phyloP scores from a whole-genome alignment of 1,139 yeast species.

The Candida buenavistaensis region DNA sequence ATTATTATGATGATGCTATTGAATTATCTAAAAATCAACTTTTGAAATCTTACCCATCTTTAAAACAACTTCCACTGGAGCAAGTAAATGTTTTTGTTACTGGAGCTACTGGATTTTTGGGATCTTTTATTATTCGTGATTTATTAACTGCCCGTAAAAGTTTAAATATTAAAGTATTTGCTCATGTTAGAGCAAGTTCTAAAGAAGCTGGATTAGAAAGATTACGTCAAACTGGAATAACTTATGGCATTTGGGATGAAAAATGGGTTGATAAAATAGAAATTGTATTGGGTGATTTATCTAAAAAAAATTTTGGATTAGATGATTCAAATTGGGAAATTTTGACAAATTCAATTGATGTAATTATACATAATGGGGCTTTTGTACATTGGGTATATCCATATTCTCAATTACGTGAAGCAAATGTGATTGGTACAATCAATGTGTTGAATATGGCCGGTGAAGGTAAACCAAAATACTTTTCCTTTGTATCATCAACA shows the following conservation, averaged over 20 bases:
- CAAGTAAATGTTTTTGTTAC: conserved; percentile 77
- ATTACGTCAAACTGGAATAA: conserved; percentile 70
- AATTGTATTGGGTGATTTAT: conserved; percentile 82
- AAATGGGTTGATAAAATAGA: conserved; percentile 57
- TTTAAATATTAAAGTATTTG: conserved; percentile 59
- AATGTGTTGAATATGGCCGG: conserved; percentile 80
- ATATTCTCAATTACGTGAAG: conserved; percentile 83
- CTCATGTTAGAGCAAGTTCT: conserved; percentile 87
- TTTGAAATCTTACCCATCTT: conserved; percentile 34
- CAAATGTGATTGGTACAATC: conserved; percentile 87
- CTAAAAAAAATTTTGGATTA: conserved; percentile 71
- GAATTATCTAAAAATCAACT: conserved; percentile 50
- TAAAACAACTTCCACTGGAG: conserved; percentile 28
- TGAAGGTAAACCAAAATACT: conserved; percentile 80
- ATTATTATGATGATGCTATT: conserved; percentile 77
- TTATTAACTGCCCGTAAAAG: conserved; percentile 49
- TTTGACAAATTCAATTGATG: conserved; percentile 65
- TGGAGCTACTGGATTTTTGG: conserved; percentile 96
- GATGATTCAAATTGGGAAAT: conserved; percentile 54
- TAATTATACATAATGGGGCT: conserved; percentile 94
- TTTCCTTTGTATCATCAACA: conserved; percentile 93
- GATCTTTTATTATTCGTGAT: conserved; percentile 82
- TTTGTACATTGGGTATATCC: conserved; percentile 99
- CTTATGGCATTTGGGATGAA: conserved; percentile 85
- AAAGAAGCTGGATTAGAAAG: conserved; percentile 72